These are phyloP conservation scores for Auxenochlorella pyrenoidosa DNA, from an alignment of 139 green algal genomes.

Conservation along the genomic window DNA sequence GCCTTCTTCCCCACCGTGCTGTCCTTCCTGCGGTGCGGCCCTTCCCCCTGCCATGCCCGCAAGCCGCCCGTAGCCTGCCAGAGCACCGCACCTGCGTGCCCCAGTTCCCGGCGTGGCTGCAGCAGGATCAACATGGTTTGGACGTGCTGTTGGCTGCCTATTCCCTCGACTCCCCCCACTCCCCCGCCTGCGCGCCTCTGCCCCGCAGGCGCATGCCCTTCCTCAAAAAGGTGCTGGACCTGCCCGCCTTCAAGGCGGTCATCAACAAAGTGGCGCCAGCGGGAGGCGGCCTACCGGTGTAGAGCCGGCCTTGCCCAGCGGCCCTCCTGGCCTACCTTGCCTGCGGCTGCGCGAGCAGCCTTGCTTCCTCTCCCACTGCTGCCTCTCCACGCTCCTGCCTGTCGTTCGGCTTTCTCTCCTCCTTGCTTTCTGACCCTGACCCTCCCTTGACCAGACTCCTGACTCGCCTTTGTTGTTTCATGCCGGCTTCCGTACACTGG, in stretches of 20 bases:
- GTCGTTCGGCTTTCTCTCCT: not conserved
- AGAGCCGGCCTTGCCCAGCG: not conserved
- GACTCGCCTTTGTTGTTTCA: not conserved
- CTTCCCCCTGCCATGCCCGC: not conserved
- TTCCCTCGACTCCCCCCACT: not conserved
- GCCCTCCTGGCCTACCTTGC: not conserved
- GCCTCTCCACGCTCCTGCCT: not conserved
- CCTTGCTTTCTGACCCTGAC: not conserved
- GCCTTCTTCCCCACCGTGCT: conserved; percentile 95
- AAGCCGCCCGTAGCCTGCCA: too few species aligned
- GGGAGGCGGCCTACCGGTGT: conserved; percentile 40
- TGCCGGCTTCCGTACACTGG: not conserved
- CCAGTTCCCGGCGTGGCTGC: too few species aligned
- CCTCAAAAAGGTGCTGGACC: conserved; percentile 80
- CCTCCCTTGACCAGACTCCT: not conserved
- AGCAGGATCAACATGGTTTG: too few species aligned
- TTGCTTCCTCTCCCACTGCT: too few species aligned
- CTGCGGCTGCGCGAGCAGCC: too few species aligned
- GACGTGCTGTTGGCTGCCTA: too few species aligned
- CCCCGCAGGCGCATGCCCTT: conserved; percentile 67
- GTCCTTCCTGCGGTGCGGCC: conserved; percentile 76
- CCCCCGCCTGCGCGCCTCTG: too few species aligned
- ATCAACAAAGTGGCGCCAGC: conserved; percentile 72
- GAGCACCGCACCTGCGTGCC: too few species aligned
- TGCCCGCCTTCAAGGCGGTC: conserved; percentile 81